These are phyloP conservation scores for Penicillium egyptiacum DNA, from an alignment of 495 filamentous ascomycete genomes.

Conservation along the genomic window DNA sequence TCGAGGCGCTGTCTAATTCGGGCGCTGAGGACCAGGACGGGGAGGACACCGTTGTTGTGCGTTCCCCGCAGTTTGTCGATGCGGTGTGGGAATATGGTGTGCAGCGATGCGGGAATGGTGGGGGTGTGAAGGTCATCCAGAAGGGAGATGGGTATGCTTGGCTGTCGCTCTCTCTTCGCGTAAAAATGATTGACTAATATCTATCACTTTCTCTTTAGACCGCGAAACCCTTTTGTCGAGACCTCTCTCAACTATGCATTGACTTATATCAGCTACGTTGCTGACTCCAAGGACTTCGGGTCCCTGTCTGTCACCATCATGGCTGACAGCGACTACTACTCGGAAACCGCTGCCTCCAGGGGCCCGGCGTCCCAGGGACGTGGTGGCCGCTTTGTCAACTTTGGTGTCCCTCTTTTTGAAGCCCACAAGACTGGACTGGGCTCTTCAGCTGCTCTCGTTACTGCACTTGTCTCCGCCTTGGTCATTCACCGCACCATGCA, in stretches of 20 bases:
- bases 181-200: not conserved
- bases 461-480: conserved; percentile 79
- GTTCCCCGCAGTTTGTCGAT: conserved; percentile 84
- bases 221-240: conserved; percentile 82
- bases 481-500: conserved; percentile 77
- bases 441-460: conserved; percentile 92
- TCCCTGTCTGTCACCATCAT: conserved; percentile 80
- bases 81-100: conserved; percentile 86
- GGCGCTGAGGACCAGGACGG: conserved; percentile 27
- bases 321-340: conserved; percentile 96
- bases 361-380: conserved; percentile 24
- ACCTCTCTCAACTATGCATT: conserved; percentile 84
- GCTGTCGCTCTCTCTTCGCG: not conserved
- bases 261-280: conserved; percentile 67
- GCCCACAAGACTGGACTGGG: conserved; percentile 97
- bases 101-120: conserved; percentile 62
- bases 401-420: conserved; percentile 68
- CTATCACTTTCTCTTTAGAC: conserved; percentile 21
- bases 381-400: conserved; percentile 66
- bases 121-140: conserved; percentile 72
- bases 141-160: conserved; percentile 70
- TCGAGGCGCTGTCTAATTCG: conserved; percentile 9
- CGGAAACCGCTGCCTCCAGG: conserved; percentile 55
- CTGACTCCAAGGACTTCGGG: conserved; percentile 56
- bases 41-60: conserved; percentile 68